A percentile compares a stretch with the other conserved stretches of the same genome.
Evolutionary conservation across 768 basidiomycete genomes (phyloP).

Genomic region (Panellus pusillus): DNA sequence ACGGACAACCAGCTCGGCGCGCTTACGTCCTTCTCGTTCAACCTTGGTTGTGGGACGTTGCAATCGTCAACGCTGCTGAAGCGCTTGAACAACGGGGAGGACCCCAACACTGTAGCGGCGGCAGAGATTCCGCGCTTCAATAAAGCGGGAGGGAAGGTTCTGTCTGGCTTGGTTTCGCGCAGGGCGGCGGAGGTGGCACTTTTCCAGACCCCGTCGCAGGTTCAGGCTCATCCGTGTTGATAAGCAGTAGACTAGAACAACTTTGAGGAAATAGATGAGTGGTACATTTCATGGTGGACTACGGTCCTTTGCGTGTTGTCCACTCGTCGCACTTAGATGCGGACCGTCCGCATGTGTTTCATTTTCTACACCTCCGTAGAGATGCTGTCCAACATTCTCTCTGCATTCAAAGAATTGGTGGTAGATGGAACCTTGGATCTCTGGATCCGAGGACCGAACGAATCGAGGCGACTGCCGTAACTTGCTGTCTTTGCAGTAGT

Average conservation of each 20-base stretch:
- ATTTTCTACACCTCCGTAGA: no score
- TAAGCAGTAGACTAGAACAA: neutral
- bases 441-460: no score
- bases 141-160: slow-evolving; percentile 29
- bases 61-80: slow-evolving; percentile 29
- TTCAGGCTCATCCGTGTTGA: slow-evolving; percentile 29
- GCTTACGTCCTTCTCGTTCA: slow-evolving; percentile 28
- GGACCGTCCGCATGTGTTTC: no score
- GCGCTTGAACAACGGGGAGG: slow-evolving; percentile 28
- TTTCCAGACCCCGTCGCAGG: slow-evolving; percentile 29
- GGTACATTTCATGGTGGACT: no score
- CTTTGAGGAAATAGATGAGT: no score
- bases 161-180: slow-evolving; percentile 24
- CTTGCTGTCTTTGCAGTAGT: no score
- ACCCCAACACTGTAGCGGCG: slow-evolving; percentile 30
- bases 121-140: slow-evolving; percentile 30
- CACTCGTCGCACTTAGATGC: no score
- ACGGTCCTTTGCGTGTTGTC: no score
- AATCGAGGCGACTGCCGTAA: no score
- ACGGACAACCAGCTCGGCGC: slow-evolving; percentile 34
- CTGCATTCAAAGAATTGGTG: no score
- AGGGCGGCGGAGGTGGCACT: slow-evolving; percentile 30
- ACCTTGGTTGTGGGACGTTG: slow-evolving; percentile 28
- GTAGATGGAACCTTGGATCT: no score
- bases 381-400: no score